A percentile compares a stretch with the other conserved stretches of the same genome.
Conservation (phyloP, 345 rosid species). For the Pugionium dolabratum region DNA sequence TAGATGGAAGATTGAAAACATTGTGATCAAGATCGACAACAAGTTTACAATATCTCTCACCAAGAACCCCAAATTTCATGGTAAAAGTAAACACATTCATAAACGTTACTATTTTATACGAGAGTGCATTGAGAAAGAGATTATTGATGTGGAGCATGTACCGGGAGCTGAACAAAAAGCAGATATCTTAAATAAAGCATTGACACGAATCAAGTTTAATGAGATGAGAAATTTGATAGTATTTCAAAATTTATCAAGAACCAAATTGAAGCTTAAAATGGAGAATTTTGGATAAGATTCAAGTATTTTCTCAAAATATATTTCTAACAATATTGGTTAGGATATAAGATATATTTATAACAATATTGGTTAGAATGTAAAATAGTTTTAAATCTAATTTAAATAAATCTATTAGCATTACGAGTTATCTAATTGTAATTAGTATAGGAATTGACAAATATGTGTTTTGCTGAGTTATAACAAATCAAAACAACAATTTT, state of each 20-base stretch:
- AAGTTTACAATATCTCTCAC: background rate
- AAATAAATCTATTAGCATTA: too few species aligned
- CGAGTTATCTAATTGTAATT: too few species aligned
- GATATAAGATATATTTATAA: too few species aligned
- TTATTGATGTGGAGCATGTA: background rate
- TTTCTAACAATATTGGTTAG: too few species aligned
- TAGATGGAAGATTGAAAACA: too few species aligned
- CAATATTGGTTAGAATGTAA: too few species aligned
- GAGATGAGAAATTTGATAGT: background rate
- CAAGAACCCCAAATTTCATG: background rate
- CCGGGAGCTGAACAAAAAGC: background rate
- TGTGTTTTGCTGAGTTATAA: too few species aligned
- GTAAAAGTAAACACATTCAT: background rate
- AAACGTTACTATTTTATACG: background rate
- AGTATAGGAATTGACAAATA: too few species aligned
- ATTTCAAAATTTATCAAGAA: background rate
- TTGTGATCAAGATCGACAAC: background rate
- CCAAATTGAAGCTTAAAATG: background rate
- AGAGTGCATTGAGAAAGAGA: background rate
- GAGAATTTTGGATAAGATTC: constrained; percentile 15
- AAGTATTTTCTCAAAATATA: too few species aligned
- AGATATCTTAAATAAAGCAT: background rate
- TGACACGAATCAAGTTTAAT: background rate
- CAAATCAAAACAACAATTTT: too few species aligned
- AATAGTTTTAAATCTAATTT: too few species aligned